Evolutionary conservation across 73 alveolate species (phyloP).

Genomic region (Tetrahymena elliotti): DNA sequence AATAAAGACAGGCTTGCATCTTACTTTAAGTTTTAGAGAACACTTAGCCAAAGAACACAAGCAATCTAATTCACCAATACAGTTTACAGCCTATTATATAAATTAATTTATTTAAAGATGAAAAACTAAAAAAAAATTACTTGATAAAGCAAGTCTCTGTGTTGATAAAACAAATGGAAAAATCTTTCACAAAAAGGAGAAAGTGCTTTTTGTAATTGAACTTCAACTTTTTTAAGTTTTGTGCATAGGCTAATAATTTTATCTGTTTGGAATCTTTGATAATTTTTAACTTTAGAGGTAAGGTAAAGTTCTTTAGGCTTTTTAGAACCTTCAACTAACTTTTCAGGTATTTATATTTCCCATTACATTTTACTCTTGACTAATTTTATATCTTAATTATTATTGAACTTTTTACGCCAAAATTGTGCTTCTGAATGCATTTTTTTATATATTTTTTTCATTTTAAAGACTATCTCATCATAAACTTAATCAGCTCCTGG

Average conservation of each 20-base stretch:
- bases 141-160: slow-evolving; percentile 45
- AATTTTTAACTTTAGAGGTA: slow-evolving; percentile 64
- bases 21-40: slow-evolving; percentile 1
- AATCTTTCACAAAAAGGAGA: slow-evolving; percentile 50
- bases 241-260: slow-evolving; percentile 42
- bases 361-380: slow-evolving; percentile 67
- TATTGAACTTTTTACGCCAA: slow-evolving; percentile 16
- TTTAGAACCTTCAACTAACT: slow-evolving; percentile 43
- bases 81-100: slow-evolving; percentile 23
- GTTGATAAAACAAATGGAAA: slow-evolving; percentile 44
- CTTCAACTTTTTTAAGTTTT: slow-evolving; percentile 60
- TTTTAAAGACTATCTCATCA: slow-evolving; percentile 47
- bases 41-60: slow-evolving; percentile 50
- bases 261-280: slow-evolving; percentile 56
- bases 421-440: slow-evolving; percentile 10
- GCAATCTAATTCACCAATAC: slow-evolving; percentile 64
- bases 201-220: slow-evolving; percentile 38
- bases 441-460: slow-evolving; percentile 1
- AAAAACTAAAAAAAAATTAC: not conserved
- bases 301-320: slow-evolving; percentile 63
- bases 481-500: slow-evolving; percentile 56
- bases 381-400: slow-evolving; percentile 14
- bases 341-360: slow-evolving; percentile 69
- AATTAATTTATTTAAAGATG: not conserved
- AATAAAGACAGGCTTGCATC: slow-evolving; percentile 1